phyloP scores from a whole-genome alignment of 1,139 yeast genomes.

The Arxiozyma slooffiae region DNA sequence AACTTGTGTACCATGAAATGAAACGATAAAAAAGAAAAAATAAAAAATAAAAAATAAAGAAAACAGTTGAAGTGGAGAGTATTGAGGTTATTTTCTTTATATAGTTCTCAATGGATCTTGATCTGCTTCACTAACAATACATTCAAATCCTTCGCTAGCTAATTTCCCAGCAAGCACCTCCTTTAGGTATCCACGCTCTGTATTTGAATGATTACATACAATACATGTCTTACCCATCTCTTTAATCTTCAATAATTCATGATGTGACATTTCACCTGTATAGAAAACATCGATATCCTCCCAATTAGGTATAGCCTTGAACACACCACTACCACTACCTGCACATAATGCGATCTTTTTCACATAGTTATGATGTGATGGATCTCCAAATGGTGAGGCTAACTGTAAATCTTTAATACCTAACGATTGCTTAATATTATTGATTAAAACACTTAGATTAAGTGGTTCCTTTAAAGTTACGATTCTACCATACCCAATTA shows the following conservation, averaged over 20 bases:
- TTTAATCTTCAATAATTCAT: conserved; percentile 63
- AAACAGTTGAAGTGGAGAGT: not conserved
- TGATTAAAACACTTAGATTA: conserved; percentile 39
- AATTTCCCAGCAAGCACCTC: conserved; percentile 42
- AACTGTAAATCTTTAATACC: conserved; percentile 53
- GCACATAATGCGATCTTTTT: conserved; percentile 79
- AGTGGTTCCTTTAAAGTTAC: conserved; percentile 42
- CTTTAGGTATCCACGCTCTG: conserved; percentile 75
- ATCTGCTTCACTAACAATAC: conserved; percentile 43
- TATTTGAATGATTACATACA: conserved; percentile 79
- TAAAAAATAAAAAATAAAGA: not conserved
- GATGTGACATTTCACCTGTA: conserved; percentile 93
- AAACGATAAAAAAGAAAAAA: too few species aligned
- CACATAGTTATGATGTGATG: conserved; percentile 32
- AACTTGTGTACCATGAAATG: too few species aligned
- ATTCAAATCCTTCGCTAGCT: conserved; percentile 33
- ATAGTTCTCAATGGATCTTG: conserved; percentile 41
- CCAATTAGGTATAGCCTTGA: conserved; percentile 22
- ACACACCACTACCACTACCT: conserved; percentile 79
- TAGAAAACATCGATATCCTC: conserved; percentile 60
- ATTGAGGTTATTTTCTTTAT: conserved; percentile 2
- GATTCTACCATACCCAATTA: conserved; percentile 77
- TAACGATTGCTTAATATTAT: conserved; percentile 46
- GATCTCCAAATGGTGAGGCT: conserved; percentile 38
- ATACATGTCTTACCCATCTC: conserved; percentile 71